A percentile compares a stretch with the other conserved stretches of the same genome.
Evolutionary conservation across 345 rosid species (phyloP).

Genomic region (Xanthoceras sorbifolium): DNA sequence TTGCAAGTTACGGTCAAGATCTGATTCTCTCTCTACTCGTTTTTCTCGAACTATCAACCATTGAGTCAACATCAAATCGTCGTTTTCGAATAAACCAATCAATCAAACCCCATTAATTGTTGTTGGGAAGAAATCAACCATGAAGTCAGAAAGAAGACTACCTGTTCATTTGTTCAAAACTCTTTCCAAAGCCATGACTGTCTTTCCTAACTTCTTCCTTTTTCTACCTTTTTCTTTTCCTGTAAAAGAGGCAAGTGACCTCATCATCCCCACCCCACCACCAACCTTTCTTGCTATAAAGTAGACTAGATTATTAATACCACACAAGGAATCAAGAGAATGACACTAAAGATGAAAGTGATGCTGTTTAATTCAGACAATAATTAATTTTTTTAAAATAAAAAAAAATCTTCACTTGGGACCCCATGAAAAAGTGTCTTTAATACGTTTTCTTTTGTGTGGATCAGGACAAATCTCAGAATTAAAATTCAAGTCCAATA

Average conservation of each 20-base stretch:
- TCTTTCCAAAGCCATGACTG: background rate
- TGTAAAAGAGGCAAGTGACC: background rate
- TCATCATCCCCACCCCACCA: slow-evolving; percentile 9
- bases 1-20: too few relatives aligned
- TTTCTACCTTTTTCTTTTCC: background rate
- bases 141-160: background rate
- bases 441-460: background rate
- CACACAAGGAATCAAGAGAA: background rate
- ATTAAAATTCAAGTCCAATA: background rate
- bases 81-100: background rate
- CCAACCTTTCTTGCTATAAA: background rate
- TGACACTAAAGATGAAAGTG: slow-evolving; percentile 3
- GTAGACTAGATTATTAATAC: background rate
- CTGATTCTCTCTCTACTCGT: too few relatives aligned
- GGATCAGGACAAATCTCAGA: background rate
- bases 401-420: too few relatives aligned
- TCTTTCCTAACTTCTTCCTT: background rate
- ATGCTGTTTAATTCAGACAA: background rate
- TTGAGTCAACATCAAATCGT: background rate
- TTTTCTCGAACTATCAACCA: background rate
- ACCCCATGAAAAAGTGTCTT: background rate
- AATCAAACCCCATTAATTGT: background rate
- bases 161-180: background rate
- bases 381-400: too few relatives aligned
- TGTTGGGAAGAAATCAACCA: too few relatives aligned